These are phyloP conservation scores for Grifola frondosa DNA, from an alignment of 1,284 basidiomycete species.

Conservation along the genomic window DNA sequence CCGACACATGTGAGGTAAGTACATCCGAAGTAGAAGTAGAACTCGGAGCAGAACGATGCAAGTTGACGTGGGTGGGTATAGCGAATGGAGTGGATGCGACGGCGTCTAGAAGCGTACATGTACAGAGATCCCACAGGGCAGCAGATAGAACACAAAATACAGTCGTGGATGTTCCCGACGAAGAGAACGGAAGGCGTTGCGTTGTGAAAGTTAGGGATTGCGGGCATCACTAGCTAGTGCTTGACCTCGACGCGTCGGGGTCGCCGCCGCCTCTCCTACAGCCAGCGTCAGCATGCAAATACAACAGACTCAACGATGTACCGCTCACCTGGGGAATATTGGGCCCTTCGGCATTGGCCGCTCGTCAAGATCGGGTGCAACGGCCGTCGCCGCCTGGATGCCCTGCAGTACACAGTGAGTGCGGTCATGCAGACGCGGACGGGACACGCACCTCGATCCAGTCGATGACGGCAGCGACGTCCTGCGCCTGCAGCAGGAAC, in stretches of 20 bases:
- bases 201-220: not conserved
- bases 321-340: conserved; percentile 68
- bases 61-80: too few relatives aligned
- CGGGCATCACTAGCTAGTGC: not conserved
- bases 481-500: conserved; percentile 90
- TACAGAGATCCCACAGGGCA: not conserved
- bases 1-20: too few relatives aligned
- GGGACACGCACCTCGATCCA: conserved; percentile 87
- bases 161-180: too few relatives aligned
- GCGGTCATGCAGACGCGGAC: not conserved
- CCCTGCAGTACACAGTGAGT: conserved; percentile 45
- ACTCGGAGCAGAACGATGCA: too few relatives aligned
- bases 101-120: too few relatives aligned
- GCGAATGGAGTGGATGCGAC: too few relatives aligned
- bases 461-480: conserved; percentile 84
- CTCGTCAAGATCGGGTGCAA: conserved; percentile 88
- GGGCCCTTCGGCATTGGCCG: conserved; percentile 87
- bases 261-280: conserved; percentile 17
- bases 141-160: conserved; percentile 1
- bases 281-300: not conserved
- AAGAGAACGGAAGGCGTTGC: not conserved
- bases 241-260: conserved; percentile 8
- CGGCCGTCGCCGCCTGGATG: conserved; percentile 92
- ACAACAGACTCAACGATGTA: conserved; percentile 1
- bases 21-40: too few relatives aligned